Base-by-base conservation (phyloP, 139 green algal genomes). In the Cymbomonas tetramitiformis region DNA sequence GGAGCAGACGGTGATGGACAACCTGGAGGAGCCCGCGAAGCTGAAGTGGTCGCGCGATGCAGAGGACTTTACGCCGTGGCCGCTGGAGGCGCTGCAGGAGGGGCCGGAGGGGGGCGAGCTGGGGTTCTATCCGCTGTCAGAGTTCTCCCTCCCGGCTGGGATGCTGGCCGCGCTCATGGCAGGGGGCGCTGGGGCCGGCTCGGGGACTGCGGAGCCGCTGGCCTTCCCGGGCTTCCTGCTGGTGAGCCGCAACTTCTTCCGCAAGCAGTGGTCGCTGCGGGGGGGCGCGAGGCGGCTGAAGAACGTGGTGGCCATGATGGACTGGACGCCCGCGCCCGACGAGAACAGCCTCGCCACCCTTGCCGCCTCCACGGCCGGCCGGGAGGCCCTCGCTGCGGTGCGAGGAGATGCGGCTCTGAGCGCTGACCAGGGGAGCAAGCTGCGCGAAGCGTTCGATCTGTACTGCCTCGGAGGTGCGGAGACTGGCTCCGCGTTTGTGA, bases 141-240 rank as follows among this genome's bases (percentile, higher is more conserved):
- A 46, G 47, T 66, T 66, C 47, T 52, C 36, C 2, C 15, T 66
- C 7, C n/a, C n/a, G n/a, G n/a, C n/a, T n/a, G n/a, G n/a, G n/a
- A 21, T 50, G 8, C n/a, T n/a, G n/a, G n/a, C n/a, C n/a, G n/a
- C n/a, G n/a, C n/a, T n/a, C n/a, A n/a, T n/a, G n/a, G n/a, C n/a
- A n/a, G n/a, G n/a, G n/a, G n/a, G n/a, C n/a, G n/a, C n/a, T n/a
- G n/a, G n/a, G n/a, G n/a, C n/a, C n/a, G 36, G 12, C 3, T 38
- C 48, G 18, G 19, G 26, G 15, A 60, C 52, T 9, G 19, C 36
- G 36, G n/a, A n/a, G n/a, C n/a, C 52, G 34, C 30, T 60, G 1
- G 15, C 33, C 9, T 60, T 60, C 21, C 52, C 56, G 30, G 28
- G 44, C 32, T 63, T 51, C 56, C 15, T 53, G 7, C 24, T 31